Base-by-base conservation (phyloP, 1,284 basidiomycete species). In the Pyrrhoderma lamaoense region DNA sequence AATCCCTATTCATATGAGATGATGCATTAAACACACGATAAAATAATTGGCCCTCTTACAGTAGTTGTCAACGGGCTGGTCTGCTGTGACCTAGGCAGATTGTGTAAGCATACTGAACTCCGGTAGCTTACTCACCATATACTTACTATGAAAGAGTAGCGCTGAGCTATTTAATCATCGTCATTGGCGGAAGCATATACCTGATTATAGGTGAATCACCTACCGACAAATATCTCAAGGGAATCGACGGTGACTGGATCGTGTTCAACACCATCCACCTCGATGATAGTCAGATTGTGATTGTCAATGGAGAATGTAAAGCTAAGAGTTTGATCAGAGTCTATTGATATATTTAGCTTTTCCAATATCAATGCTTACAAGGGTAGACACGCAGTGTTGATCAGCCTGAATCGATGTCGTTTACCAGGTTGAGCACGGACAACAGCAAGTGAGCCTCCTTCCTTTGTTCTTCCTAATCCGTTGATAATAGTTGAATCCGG, bases 371-470 rank as follows among this genome's bases (percentile, higher is more conserved):
- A 13, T 11, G 3, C 53, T 34, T 43, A 68, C 45, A 65, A 64
- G 2, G 72, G 65, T 51, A 72, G 68, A 60, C 74, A 76, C 11
- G 66, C 61, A 37, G 69, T 62, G 43, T 60, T 62, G n/a, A 75
- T 56, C 22, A 76, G 47, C 13, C 74, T 64, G 50, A 76, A 62
- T 11, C 75, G 69, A 56, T 55, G 44, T 3, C 63, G 58, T 43
- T 59, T 61, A 13, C 61, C 62, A 1, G 48, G 45, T 13, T 58
- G 14, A 37, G 70, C 68, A 9, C 60, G 58, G 44, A 70, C 60
- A 8, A 36, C 60, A 67, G 36, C 65, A 13, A 13, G 3, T 22
- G 60, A 58, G 1, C 58, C 55, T n/a, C 62, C 65, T 7, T 58
- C 61, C 11, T 42, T 8, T 34, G 60, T 64, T 3, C 66, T 61